A percentile compares a stretch with the other conserved stretches of the same genome.
Conservation (phyloP, 371 early-diverging fungal genomes). For the Rhizopus arrhizus region DNA sequence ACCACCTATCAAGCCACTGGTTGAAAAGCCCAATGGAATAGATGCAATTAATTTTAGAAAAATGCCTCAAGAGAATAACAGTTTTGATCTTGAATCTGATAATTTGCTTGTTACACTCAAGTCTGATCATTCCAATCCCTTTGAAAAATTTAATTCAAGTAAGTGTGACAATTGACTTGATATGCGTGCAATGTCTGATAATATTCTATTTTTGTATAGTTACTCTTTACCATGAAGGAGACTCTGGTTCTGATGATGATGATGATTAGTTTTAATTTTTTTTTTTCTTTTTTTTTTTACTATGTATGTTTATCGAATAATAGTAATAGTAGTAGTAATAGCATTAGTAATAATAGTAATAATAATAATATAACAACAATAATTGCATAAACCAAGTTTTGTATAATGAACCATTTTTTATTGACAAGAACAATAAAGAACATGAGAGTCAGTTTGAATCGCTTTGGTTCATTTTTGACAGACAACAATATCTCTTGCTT, state of each 20-base stretch:
- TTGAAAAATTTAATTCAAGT: slow-evolving; percentile 40
- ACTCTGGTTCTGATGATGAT: slow-evolving; percentile 44
- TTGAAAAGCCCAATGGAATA: slow-evolving; percentile 52
- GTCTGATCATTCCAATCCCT: slow-evolving; percentile 28
- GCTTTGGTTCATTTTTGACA: too few species aligned
- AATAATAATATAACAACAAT: too few species aligned
- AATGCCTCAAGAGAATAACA: slow-evolving; percentile 36
- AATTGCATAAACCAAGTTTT: too few species aligned
- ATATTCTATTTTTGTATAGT: slow-evolving; percentile 32
- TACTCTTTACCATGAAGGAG: slow-evolving; percentile 66
- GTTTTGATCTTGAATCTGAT: slow-evolving; percentile 33
- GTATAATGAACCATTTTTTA: too few species aligned
- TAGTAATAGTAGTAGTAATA: too few species aligned
- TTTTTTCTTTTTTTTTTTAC: neutral
- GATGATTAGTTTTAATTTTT: slow-evolving; percentile 2
- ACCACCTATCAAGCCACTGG: slow-evolving; percentile 87
- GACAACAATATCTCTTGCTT: too few species aligned
- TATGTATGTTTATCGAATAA: neutral
- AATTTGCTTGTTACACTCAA: slow-evolving; percentile 23
- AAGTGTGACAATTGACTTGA: slow-evolving; percentile 3
- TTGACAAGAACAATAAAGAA: too few species aligned
- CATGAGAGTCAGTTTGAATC: too few species aligned
- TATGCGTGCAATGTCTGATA: too few species aligned
- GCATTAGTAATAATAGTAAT: too few species aligned
- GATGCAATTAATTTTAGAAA: slow-evolving; percentile 69